These are phyloP conservation scores for Vigna nakashimae DNA, from an alignment of 306 rosid genomes.

Conservation along the genomic window DNA sequence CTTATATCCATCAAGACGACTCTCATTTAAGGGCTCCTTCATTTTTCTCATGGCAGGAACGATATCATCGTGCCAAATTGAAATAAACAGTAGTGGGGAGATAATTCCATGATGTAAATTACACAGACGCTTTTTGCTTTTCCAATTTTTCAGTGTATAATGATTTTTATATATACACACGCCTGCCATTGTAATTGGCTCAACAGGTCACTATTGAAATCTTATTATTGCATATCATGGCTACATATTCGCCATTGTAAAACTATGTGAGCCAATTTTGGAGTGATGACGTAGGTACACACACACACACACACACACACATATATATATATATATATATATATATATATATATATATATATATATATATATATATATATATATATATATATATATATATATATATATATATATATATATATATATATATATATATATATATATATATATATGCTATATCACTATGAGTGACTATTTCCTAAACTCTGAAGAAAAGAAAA, in stretches of 20 bases:
- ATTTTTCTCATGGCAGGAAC: no score
- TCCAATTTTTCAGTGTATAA: neutral
- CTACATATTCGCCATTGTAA: conserved; percentile 3
- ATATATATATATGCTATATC: neutral
- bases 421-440: no score
- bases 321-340: neutral
- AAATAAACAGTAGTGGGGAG: conserved; percentile 32
- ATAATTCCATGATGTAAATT: conserved; percentile 6
- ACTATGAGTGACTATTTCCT: neutral
- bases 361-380: neutral
- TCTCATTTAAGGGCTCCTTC: conserved; percentile 15
- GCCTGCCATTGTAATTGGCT: neutral
- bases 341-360: neutral
- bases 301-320: no score
- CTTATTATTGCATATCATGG: conserved; percentile 1
- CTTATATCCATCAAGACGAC: neutral
- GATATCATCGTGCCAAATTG: neutral
- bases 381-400: neutral
- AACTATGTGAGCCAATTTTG: neutral
- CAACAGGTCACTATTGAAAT: conserved; percentile 4
- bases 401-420: neutral
- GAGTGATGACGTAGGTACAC: neutral
- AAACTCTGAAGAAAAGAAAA: neutral
- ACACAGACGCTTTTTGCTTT: neutral
- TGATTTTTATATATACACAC: neutral